Evolutionary conservation across 2,329 filamentous ascomycete genomes (phyloP), one percentile per base, ranked within the genome.

Genomic region (Diatrype stigma): DNA sequence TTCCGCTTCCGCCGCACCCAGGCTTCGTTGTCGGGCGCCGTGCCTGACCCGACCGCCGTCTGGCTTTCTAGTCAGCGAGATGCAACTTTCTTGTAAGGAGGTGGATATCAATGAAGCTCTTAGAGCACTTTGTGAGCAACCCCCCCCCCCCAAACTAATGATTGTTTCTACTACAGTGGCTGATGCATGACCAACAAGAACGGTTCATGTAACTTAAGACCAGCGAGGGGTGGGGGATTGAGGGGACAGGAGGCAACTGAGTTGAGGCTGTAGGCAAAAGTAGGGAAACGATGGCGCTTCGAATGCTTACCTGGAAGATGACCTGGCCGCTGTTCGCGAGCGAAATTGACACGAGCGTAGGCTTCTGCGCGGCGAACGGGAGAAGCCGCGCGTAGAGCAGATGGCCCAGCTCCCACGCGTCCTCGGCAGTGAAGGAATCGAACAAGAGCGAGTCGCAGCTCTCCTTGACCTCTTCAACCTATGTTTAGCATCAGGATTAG

Each of bases 1-100:
- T 82, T 82, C 14, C 84, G 74, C 75, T 94, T 93, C 32, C 89
- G 76, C 35, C 76, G 70, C 21, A 89, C 84, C 86, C 85, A 89
- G 26, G 70, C 70, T 65, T 88, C 85, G 62, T 89, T 86, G 67
- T 93, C 89, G 0, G 87, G 85, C 53, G 79, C 75, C 4, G 83
- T 81, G 6, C 89, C 88, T 0, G 81, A 71, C 38, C 86, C 80
- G 0, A 85, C 86, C 3, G 80, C 82, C 51, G 77, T 30, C 26
- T 30, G 5, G 5, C 10, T 30, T 30, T 30, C 10, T 30, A 30
- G 26, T 30, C 26, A 30, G 26, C 26, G 10, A 30, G 26, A 30
- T 30, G 26, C 26, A 30, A 30, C n/a, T n/a, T n/a, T n/a, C n/a
- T n/a, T n/a, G n/a, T n/a, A n/a, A n/a, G n/a, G n/a, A n/a, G n/a